Evolutionary conservation across 1,284 basidiomycete species (phyloP).

Genomic region (Rhodotorula sp.): DNA sequence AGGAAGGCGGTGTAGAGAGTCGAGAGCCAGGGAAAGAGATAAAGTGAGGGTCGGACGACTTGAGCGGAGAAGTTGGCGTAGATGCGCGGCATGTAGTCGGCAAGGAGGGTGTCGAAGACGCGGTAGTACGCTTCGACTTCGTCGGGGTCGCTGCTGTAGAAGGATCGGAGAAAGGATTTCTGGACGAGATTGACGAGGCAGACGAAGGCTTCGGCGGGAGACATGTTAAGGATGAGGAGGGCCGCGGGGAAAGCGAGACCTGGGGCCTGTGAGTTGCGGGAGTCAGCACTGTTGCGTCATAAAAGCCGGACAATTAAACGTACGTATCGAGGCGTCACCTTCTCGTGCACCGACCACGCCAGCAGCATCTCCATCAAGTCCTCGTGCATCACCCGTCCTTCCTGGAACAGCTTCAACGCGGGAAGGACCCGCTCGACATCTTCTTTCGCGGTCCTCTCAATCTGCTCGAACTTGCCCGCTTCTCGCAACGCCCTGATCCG

Average conservation of each 20-base stretch:
- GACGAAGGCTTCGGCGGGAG: constrained; percentile 70
- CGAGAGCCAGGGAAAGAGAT: constrained; percentile 71
- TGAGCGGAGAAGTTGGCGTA: constrained; percentile 43
- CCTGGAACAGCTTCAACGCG: constrained; percentile 79
- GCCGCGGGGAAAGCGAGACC: constrained; percentile 42
- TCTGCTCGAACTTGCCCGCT: constrained; percentile 56
- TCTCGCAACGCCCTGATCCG: constrained; percentile 42
- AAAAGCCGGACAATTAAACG: constrained; percentile 17
- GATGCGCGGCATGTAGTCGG: constrained; percentile 91
- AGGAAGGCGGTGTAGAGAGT: constrained; percentile 64
- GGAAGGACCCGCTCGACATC: constrained; percentile 82
- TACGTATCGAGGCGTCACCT: constrained; percentile 66
- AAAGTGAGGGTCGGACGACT: constrained; percentile 70
- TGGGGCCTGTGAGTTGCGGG: constrained; percentile 5
- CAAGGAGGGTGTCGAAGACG: constrained; percentile 86
- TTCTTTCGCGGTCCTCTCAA: constrained; percentile 60
- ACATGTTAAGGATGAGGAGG: constrained; percentile 72
- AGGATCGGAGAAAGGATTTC: constrained; percentile 77
- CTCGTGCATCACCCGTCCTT: constrained; percentile 73
- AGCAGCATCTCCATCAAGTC: constrained; percentile 83
- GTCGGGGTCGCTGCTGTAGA: constrained; percentile 72
- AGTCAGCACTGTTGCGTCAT: not conserved
- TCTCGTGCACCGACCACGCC: constrained; percentile 87
- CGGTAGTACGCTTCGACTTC: constrained; percentile 65
- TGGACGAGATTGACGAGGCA: constrained; percentile 85